Base-by-base conservation (phyloP, 805 yeast species). In the Monosporozyma solicola region DNA sequence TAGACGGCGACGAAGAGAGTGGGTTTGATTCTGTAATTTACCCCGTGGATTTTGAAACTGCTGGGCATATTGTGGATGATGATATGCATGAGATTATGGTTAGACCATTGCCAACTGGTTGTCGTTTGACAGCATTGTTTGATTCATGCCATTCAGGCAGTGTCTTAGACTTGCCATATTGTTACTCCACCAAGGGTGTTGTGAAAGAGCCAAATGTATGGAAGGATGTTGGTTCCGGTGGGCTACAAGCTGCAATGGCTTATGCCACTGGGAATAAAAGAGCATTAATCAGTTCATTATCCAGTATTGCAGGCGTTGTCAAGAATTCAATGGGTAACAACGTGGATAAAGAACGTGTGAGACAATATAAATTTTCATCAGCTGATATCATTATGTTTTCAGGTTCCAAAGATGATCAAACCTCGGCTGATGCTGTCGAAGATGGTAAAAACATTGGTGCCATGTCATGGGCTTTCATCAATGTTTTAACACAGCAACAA, bases 91-190 rank as follows among this genome's bases (percentile, higher is more conserved):
- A 76, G 50, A 74, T 82, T 41, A 69, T 88, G 79, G 95, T 88
- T 27, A 73, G 71, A 55, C 80, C 89, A 1, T 73, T 88, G 57
- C 84, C 79, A 13, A 76, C 82, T 1, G 95, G 95, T 47, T 84
- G 84, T 47, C 76, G 91, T 55, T 72, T 88, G 51, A 87, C 95
- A 3, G 90, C 91, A 0, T 70, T 87, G 54, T 87, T 84, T 60
- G 96, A 88, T 69, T 83, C 89, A 11, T 88, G 96, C 66, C 96
- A 88, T 65, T 85, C 92, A 1, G 96, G 95, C 11, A 80, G 92
- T 1, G 92, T 80, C 1, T 68, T 88, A 58, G 96, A 88, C 67
- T 71, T 88, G 54, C 96, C 95, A 1, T 88, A 80, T 60, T 75
- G 80, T 48, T 88, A 88, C 68, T 85, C 94, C 3, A 86, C 92